Evolutionary conservation across 2,329 filamentous ascomycete species (phyloP).

Genomic region (Venturia asperata): DNA sequence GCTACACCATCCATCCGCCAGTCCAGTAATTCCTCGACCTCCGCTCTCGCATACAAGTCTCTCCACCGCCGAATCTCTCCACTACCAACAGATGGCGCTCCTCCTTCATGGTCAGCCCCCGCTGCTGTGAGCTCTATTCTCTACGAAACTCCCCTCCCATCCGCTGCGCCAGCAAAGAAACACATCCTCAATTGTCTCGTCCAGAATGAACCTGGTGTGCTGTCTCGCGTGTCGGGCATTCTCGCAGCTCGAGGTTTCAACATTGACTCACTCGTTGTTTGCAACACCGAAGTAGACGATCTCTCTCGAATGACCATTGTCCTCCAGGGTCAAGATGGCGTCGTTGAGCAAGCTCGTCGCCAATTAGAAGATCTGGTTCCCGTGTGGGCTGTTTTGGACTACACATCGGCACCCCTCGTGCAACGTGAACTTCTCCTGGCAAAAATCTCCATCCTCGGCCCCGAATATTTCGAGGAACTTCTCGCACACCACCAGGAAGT

Average conservation of each 20-base stretch:
- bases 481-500: conserved; percentile 94
- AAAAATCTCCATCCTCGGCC: conserved; percentile 93
- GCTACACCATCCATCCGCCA: conserved; percentile 5
- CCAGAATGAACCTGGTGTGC: conserved; percentile 95
- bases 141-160: conserved; percentile 90
- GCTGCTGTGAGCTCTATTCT: conserved; percentile 96
- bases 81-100: conserved; percentile 67
- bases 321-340: conserved; percentile 88
- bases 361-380: conserved; percentile 96
- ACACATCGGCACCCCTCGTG: conserved; percentile 84
- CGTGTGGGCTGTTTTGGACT: conserved; percentile 97
- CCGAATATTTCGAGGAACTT: conserved; percentile 97
- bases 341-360: conserved; percentile 91
- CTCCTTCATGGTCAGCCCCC: conserved; percentile 78
- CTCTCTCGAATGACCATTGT: conserved; percentile 99
- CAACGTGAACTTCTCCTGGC: conserved; percentile 92
- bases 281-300: conserved; percentile 94
- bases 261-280: conserved; percentile 96
- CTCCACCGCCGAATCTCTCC: conserved; percentile 84
- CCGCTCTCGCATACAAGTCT: conserved; percentile 94
- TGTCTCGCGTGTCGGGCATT: conserved; percentile 94
- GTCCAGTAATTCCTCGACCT: conserved; percentile 59
- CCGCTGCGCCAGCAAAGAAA: conserved; percentile 75
- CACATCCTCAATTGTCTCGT: conserved; percentile 98
- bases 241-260: conserved; percentile 96